Percentiles rank a stretch among this genome's conserved stretches.
phyloP scores from a whole-genome alignment of 768 basidiomycete genomes.

The Collybia sordida region DNA sequence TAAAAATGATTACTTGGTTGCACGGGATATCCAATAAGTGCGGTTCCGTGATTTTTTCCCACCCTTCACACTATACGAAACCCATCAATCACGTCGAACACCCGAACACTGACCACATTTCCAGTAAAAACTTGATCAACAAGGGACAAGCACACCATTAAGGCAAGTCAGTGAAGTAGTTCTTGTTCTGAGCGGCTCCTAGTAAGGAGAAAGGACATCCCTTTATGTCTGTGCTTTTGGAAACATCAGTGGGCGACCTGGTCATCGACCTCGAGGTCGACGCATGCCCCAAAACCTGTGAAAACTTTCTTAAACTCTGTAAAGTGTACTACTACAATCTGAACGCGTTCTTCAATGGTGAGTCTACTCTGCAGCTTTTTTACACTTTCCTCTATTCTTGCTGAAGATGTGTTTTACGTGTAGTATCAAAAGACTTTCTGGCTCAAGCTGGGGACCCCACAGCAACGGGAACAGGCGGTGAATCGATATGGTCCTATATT shows the following conservation, averaged over 20 bases:
- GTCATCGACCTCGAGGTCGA: conserved; percentile 96
- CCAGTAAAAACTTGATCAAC: too few relatives aligned
- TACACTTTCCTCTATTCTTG: not conserved
- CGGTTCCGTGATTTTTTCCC: too few relatives aligned
- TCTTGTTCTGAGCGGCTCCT: too few relatives aligned
- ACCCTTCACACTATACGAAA: too few relatives aligned
- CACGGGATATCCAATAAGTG: too few relatives aligned
- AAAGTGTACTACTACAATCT: conserved; percentile 97
- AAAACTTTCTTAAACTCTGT: conserved; percentile 97
- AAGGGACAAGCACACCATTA: too few relatives aligned
- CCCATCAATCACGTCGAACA: too few relatives aligned
- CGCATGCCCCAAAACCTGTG: conserved; percentile 84
- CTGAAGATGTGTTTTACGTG: not conserved
- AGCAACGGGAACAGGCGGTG: conserved; percentile 91
- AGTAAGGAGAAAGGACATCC: not conserved
- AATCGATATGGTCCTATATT: conserved; percentile 82
- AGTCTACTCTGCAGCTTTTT: conserved; percentile 21
- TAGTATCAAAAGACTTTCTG: conserved; percentile 92
- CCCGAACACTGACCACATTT: too few relatives aligned
- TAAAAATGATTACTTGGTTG: too few relatives aligned
- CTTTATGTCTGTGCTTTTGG: conserved; percentile 90
- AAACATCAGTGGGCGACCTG: conserved; percentile 95
- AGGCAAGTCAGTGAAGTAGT: too few relatives aligned
- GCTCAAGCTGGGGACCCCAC: conserved; percentile 97
- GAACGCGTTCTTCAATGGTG: conserved; percentile 98